phyloP scores from a whole-genome alignment of 1,139 yeast species.

The Candida sp. region DNA sequence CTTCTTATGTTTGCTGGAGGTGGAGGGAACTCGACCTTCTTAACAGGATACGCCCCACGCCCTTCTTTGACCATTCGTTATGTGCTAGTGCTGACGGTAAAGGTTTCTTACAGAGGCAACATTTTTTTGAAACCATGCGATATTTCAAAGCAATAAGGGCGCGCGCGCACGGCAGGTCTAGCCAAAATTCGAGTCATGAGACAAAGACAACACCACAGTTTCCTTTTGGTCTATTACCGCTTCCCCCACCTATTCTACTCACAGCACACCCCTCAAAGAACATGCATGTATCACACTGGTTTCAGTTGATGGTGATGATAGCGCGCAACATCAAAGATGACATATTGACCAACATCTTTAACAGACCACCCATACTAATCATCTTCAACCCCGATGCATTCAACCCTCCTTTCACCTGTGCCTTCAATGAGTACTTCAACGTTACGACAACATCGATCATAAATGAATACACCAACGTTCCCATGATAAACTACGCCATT shows the following conservation, averaged over 20 bases:
- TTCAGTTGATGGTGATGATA: slow-evolving; percentile 9
- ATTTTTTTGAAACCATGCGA: not conserved
- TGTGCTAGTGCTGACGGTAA: too few relatives aligned
- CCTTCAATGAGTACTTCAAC: slow-evolving; percentile 19
- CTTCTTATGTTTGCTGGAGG: slow-evolving; percentile 54
- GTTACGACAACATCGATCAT: slow-evolving; percentile 12
- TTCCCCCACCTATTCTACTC: not conserved
- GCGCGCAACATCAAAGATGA: slow-evolving; percentile 19
- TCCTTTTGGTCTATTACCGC: not conserved
- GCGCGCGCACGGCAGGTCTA: too few relatives aligned
- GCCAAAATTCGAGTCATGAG: not conserved
- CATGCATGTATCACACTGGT: slow-evolving; percentile 4
- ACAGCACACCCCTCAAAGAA: not conserved
- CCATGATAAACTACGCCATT: slow-evolving; percentile 6
- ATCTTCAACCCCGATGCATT: slow-evolving; percentile 28
- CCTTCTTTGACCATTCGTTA: slow-evolving; percentile 20
- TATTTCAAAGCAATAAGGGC: not conserved
- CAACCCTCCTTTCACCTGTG: slow-evolving; percentile 31
- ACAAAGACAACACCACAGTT: not conserved
- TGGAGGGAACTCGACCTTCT: slow-evolving; percentile 24
- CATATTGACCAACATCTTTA: slow-evolving; percentile 17
- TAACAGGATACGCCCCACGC: slow-evolving; percentile 11
- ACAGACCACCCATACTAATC: slow-evolving; percentile 22
- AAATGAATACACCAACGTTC: slow-evolving; percentile 9
- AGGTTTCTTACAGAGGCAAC: too few relatives aligned